Evolutionary conservation across 371 early-diverging fungal species (phyloP), one percentile per base, ranked within the genome.

Genomic region (Choanephora cucurbitarum): DNA sequence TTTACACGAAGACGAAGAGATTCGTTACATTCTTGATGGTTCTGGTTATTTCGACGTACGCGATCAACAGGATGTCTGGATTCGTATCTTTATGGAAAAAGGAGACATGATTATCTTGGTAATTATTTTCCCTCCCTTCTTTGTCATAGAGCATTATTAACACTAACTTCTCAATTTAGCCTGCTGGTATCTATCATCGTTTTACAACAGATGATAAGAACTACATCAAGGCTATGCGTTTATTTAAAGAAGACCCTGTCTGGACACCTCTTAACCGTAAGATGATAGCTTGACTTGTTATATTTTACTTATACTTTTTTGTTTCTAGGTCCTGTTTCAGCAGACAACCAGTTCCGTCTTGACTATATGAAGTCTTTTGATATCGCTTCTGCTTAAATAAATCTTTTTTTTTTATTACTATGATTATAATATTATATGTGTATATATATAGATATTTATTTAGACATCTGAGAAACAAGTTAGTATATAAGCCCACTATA

Each of bases 1-100:
- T 72, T 74, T 96, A 58, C 97, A 96, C 69, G 96, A 95, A 65
- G 97, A 97, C 67, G 98, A 97, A 75, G 97, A 98, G 73, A 96
- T 97, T 58, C 89, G 98, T 24, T 95, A 75, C 62, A 86, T 97
- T 52, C 59, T 93, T 32, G 94, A 89, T 34, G 98, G 98, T 14
- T 77, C 85, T 15, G 97, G 96, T 9, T 96, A 86, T 73, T 96
- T 96, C 76, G 94, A 92, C 63, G 87, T 92, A 32, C 81, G 91
- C 49, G 87, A 91, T 64, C 60, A 69, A 23, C 50, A 82, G 0
- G 95, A 97, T 70, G 68, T 78, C 17, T 98, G 97, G 98, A 88
- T 98, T 58, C 88, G 97, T 49, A 93, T 97, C 63, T 70, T 68
- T 19, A 80, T 91, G 43, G 79, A 80, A 34, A 73, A 74, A 40